A percentile compares a stretch with the other conserved stretches of the same genome.
Evolutionary conservation across 805 yeast genomes (phyloP).

Genomic region (Alloascoidea africana): DNA sequence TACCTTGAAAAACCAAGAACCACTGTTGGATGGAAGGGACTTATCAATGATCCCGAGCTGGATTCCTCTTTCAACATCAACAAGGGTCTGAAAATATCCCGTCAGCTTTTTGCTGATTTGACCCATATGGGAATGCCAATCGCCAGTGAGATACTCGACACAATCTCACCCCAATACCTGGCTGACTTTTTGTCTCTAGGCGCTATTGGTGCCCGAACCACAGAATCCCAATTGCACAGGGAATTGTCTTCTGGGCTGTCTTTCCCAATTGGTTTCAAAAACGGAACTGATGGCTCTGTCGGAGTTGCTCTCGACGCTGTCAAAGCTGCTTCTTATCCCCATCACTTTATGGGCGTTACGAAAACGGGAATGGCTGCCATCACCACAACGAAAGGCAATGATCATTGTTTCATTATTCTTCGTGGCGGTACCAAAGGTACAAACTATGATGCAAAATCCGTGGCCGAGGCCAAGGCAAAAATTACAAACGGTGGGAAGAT

Average conservation of each 20-base stretch:
- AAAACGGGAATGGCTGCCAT: conserved; percentile 96
- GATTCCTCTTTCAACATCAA: conserved; percentile 88
- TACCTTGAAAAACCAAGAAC: conserved; percentile 97
- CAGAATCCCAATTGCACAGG: conserved; percentile 95
- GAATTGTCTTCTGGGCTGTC: conserved; percentile 94
- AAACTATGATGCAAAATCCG: conserved; percentile 71
- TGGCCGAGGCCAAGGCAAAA: conserved; percentile 52
- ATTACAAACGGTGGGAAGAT: conserved; percentile 17
- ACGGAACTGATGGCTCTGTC: conserved; percentile 93
- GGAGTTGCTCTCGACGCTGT: conserved; percentile 92
- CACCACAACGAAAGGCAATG: conserved; percentile 90
- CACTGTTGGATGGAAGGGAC: conserved; percentile 98
- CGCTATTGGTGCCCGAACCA: conserved; percentile 98
- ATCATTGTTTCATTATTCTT: conserved; percentile 83
- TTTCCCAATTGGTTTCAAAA: conserved; percentile 98
- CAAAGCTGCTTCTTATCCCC: conserved; percentile 80
- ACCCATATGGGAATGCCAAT: conserved; percentile 66
- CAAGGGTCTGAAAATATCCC: conserved; percentile 80
- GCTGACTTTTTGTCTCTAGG: conserved; percentile 87
- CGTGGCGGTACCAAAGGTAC: conserved; percentile 95
- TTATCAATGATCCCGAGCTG: conserved; percentile 92
- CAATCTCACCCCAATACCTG: conserved; percentile 91
- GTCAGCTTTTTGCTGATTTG: conserved; percentile 71
- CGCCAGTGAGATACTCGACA: conserved; percentile 96
- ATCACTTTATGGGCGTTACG: conserved; percentile 95